Conservation (phyloP, 768 basidiomycete species). For the Boletus reticulatus region DNA sequence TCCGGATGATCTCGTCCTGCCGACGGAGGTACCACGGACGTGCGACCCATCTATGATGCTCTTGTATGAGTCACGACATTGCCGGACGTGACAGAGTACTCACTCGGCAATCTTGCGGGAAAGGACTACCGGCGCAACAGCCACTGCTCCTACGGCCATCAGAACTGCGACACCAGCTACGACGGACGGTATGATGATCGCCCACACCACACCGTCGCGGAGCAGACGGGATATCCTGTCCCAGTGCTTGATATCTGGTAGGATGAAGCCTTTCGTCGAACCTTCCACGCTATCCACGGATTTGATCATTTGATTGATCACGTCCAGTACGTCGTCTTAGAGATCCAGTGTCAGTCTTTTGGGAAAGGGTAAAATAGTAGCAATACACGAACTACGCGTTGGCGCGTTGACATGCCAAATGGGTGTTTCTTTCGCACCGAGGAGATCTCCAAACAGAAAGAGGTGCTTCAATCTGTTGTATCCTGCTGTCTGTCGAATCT, state of each 20-base stretch:
- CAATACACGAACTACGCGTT: neutral
- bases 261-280: slow-evolving; percentile 1
- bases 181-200: neutral
- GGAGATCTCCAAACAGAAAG: slow-evolving; percentile 5
- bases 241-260: slow-evolving; percentile 3
- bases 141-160: neutral
- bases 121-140: neutral
- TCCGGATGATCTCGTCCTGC: neutral
- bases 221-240: neutral
- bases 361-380: neutral
- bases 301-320: slow-evolving; percentile 5
- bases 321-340: neutral
- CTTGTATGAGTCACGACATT: neutral
- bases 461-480: slow-evolving; percentile 18
- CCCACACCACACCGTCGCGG: neutral
- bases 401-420: slow-evolving; percentile 2
- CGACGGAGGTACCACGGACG: neutral
- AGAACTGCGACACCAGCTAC: neutral
- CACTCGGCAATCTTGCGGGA: neutral
- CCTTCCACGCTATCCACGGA: slow-evolving; percentile 6
- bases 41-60: neutral
- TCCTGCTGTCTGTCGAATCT: slow-evolving; percentile 11
- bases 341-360: neutral
- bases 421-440: neutral
- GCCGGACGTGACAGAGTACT: neutral